A percentile compares a stretch with the other conserved stretches of the same genome.
Evolutionary conservation across 306 rosid genomes (phyloP).

Genomic region (Vicia faba): DNA sequence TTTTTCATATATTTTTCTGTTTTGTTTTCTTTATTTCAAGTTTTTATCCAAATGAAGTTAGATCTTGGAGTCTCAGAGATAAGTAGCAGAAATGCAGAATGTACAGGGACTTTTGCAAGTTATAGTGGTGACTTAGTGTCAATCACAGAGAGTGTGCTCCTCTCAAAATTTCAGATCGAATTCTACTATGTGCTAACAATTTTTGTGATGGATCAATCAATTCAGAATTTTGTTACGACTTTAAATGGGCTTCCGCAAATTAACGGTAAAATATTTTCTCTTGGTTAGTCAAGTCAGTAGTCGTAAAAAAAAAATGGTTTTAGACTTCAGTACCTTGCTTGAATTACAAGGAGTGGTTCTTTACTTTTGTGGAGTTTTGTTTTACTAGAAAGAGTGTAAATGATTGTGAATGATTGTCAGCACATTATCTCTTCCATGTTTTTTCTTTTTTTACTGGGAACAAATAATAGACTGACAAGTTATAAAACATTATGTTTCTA

Average conservation of each 20-base stretch:
- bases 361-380: conserved; percentile 23
- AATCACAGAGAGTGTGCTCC: too few species aligned
- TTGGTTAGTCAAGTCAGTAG: too few species aligned
- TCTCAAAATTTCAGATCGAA: too few species aligned
- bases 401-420: conserved; percentile 45
- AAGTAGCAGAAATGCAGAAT: conserved; percentile 18
- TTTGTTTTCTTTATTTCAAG: conserved; percentile 13
- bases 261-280: too few species aligned
- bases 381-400: conserved; percentile 42
- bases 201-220: too few species aligned
- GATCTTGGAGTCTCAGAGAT: conserved; percentile 15
- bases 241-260: too few species aligned
- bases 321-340: too few species aligned
- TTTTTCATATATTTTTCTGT: not conserved
- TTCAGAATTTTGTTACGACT: too few species aligned
- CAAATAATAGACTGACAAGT: conserved; percentile 12
- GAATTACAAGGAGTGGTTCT: conserved; percentile 34
- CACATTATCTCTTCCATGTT: not conserved
- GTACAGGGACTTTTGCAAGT: conserved; percentile 36
- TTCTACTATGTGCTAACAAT: too few species aligned
- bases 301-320: too few species aligned
- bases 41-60: conserved; percentile 35
- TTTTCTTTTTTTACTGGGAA: not conserved
- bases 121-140: conserved; percentile 16
- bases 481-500: conserved; percentile 17